These are phyloP conservation scores for Zalaria obscura DNA, from an alignment of 2,329 filamentous ascomycete genomes.

Conservation along the genomic window DNA sequence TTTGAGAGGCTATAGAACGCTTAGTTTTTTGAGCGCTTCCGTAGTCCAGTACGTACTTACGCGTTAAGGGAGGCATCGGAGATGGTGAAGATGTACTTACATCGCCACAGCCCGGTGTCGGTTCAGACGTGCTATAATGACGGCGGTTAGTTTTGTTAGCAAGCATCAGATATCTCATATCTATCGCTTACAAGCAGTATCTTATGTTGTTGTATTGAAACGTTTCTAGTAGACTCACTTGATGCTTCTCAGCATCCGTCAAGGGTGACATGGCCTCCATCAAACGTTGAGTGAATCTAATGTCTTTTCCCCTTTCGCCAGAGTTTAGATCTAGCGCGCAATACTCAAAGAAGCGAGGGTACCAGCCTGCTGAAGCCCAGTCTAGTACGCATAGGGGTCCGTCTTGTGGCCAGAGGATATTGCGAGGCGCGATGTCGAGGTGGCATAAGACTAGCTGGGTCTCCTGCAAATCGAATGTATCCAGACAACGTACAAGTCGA, in stretches of 20 bases:
- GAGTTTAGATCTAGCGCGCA: neutral
- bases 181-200: neutral
- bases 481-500: neutral
- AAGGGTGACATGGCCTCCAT: neutral
- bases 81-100: no score
- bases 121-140: no score
- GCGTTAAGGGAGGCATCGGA: no score
- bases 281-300: neutral
- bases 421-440: slow-evolving; percentile 9
- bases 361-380: slow-evolving; percentile 7
- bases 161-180: no score
- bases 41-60: no score
- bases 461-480: neutral
- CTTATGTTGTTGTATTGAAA: neutral
- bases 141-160: no score
- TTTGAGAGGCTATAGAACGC: no score
- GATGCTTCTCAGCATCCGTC: neutral
- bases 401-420: slow-evolving; percentile 7
- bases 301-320: neutral
- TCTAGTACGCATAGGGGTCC: slow-evolving; percentile 7
- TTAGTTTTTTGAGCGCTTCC: no score
- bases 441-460: slow-evolving; percentile 6
- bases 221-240: neutral
- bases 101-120: no score
- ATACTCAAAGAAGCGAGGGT: slow-evolving; percentile 6